Base-by-base conservation (phyloP, 306 rosid genomes). In the Mimosa pudica region DNA sequence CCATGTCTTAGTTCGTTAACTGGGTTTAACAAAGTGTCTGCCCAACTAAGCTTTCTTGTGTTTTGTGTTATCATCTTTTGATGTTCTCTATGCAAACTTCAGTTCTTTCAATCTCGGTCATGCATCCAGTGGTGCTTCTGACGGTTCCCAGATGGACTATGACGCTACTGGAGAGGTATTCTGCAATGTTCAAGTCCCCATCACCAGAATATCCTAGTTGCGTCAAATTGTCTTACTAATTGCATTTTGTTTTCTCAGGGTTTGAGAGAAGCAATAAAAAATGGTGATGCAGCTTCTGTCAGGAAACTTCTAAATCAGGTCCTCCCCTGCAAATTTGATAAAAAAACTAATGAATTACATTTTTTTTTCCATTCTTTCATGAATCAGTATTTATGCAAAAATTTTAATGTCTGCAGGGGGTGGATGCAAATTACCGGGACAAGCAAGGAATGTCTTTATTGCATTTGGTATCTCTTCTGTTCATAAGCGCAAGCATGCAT, bases 181-280 rank as follows among this genome's bases (percentile, higher is more conserved):
- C 73, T 58, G 82, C 71, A 49, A 36, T 63, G 63, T 77, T 32
- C 63, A 30, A 70, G 73, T 12, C 68, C 48, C 54, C 81, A 62
- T 61, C 24, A 65, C 71, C 75, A 8, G 35, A 61, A 61, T 5
- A 61, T 66, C 75, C 74, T 66, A 18, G 49, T 45, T 82, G 63
- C 75, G 72, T 24, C 63, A 58, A 84, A 51, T 83, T 78, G 61
- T 24, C 71, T 55, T 71, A 13, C 71, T 70, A 45, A 76, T 77
- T 75, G 38, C 84, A 75, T 69, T 63, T 77, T 68, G 24, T 84
- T 20, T 80, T 84, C 66, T 83, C 78, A 91, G 97, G 99, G 99
- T 73, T 70, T 90, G 82, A 89, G 98, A 87, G 99, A 96, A 86
- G 98, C 99, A 74, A 92, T 96, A 81, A 96, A 96, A 88, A 96